phyloP scores from a whole-genome alignment of 23 red algal species.

The Pyropia yezoensis region DNA sequence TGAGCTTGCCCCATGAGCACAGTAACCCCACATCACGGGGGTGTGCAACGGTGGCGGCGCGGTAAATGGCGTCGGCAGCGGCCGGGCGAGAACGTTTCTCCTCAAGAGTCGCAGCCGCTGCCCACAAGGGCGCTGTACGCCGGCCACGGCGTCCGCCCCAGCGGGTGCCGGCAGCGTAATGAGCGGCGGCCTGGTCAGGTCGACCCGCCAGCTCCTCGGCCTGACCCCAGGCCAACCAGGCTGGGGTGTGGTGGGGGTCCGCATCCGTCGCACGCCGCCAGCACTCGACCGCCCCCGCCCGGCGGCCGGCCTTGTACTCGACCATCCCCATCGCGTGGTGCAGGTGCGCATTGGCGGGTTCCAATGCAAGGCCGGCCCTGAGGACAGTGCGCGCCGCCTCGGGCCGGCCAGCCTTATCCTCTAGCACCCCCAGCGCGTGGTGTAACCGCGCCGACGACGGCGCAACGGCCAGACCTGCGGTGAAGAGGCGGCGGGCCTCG shows the following conservation, averaged over 20 bases:
- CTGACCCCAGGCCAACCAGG: constrained; percentile 75
- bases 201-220: constrained; percentile 68
- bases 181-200: constrained; percentile 28
- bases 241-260: constrained; percentile 58
- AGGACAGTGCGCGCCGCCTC: constrained; percentile 64
- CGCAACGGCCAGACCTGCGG: constrained; percentile 35
- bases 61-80: constrained; percentile 39
- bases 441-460: constrained; percentile 56
- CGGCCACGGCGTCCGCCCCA: constrained; percentile 6
- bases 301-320: constrained; percentile 62
- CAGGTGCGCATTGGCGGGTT: constrained; percentile 67
- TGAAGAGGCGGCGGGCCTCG: constrained; percentile 40
- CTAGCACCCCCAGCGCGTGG: constrained; percentile 78
- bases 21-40: constrained; percentile 77
- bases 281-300: constrained; percentile 51
- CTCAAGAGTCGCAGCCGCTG: constrained; percentile 89
- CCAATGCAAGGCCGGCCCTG: constrained; percentile 48
- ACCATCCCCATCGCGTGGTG: constrained; percentile 75
- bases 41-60: constrained; percentile 28
- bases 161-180: constrained; percentile 45
- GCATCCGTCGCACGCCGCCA: constrained; percentile 47
- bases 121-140: constrained; percentile 62
- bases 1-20: constrained; percentile 70
- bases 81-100: constrained; percentile 49
- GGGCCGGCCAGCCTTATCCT: constrained; percentile 67